Evolutionary conservation across 2,329 filamentous ascomycete species (phyloP), one percentile per base, ranked within the genome.

Genomic region (Apiospora saccharicola): DNA sequence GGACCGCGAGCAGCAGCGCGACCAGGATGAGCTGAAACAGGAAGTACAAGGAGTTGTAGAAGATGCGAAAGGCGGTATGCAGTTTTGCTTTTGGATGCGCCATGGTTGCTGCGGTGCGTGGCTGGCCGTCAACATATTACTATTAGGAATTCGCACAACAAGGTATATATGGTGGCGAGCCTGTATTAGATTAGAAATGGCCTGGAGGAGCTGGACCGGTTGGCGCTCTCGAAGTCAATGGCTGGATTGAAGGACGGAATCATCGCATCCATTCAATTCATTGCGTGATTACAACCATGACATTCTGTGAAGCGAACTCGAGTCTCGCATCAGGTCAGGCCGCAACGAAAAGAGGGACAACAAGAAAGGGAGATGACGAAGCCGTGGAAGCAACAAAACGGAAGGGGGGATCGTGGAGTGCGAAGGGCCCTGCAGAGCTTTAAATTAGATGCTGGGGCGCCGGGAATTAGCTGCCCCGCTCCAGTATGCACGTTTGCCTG

Each of bases 31-130:
- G 82, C 81, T 92, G 92, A 79, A 98, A 87, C 77, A 95, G 82
- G 73, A 91, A 89, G 82, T 97, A 98, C 76, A 92, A 88, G 68
- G 90, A 90, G 79, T 89, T 91, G 85, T 98, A 98, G 84, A 95
- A 90, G 82, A 97, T 90, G 80, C 91, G 91, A 82, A 93, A 94
- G 79, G 24, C 57, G 7, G n/a, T 70, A 41, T 30, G 30, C 24
- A 68, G 53, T 24, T 41, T 37, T 26, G 24, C 57, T 64, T 64
- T 64, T 14, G 57, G n/a, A 10, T 64, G 49, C 13, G 43, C 61
- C 67, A 67, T 67, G 34, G 37, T 69, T 47, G 47, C 24, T 69
- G 16, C 57, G 34, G 34, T 37, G 41, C 41, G 43, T 24, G 41
- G 61, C 49, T n/a, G 69, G 37, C 64, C 37, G 43, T 69, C 24